Conservation (phyloP, 345 rosid species). For the Gossypium ekmanianum region DNA sequence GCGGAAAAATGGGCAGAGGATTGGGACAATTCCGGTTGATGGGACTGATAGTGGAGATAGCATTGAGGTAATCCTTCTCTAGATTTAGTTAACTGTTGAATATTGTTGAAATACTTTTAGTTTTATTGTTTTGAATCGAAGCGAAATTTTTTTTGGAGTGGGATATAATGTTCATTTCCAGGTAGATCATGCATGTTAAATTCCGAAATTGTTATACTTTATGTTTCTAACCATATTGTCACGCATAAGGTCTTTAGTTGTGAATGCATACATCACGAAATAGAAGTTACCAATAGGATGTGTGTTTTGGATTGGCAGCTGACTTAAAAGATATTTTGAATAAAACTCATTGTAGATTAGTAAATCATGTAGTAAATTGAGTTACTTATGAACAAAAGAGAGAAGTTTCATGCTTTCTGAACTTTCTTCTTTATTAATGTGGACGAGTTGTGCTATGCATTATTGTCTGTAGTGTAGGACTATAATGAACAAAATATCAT, state of each 20-base stretch:
- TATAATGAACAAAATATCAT: not conserved
- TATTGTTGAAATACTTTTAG: not conserved
- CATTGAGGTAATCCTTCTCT: slow-evolving; percentile 47
- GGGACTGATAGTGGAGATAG: slow-evolving; percentile 71
- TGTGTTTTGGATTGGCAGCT: not conserved
- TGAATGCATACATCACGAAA: not conserved
- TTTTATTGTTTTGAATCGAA: not conserved
- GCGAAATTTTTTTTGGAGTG: not conserved
- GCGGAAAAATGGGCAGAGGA: slow-evolving; percentile 73
- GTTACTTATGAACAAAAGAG: not conserved
- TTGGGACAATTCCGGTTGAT: slow-evolving; percentile 73
- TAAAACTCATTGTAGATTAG: not conserved
- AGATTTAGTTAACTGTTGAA: not conserved
- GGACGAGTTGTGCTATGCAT: not conserved
- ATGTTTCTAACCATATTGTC: not conserved
- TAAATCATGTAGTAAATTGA: not conserved
- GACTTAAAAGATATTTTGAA: not conserved
- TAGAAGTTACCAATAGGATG: not conserved
- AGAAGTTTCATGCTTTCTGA: not conserved
- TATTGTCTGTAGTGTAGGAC: not conserved
- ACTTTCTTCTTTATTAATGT: slow-evolving; percentile 3
- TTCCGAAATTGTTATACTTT: not conserved
- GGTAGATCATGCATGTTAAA: not conserved
- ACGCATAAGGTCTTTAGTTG: not conserved
- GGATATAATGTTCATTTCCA: not conserved